These are phyloP conservation scores for Solanum megistacrolobum DNA, from an alignment of 257 asterid genomes.

Conservation along the genomic window DNA sequence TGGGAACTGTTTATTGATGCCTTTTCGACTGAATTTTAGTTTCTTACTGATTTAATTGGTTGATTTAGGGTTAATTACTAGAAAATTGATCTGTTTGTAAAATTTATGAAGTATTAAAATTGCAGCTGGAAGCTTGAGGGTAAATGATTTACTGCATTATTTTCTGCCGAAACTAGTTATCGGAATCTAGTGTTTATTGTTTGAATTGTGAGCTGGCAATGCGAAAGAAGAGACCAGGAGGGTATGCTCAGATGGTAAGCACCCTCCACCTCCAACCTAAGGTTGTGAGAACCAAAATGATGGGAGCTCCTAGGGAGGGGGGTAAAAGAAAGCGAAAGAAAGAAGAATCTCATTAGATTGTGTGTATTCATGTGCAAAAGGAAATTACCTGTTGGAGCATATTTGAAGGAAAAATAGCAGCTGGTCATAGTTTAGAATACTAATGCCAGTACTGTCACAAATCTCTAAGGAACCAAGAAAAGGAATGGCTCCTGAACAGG, in stretches of 20 bases:
- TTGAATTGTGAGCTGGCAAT: neutral
- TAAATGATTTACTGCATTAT: neutral
- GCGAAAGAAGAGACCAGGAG: neutral
- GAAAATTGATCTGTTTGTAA: neutral
- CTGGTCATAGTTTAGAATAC: neutral
- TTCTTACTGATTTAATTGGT: neutral
- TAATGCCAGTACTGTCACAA: neutral
- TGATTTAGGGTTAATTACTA: neutral
- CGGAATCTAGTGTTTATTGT: neutral
- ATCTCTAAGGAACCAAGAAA: neutral
- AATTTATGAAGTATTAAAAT: neutral
- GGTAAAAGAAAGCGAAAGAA: neutral
- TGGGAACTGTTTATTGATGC: neutral
- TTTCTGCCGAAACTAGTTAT: neutral
- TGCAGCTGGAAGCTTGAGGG: neutral
- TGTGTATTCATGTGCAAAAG: neutral
- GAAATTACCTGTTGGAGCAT: neutral
- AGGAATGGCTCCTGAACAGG: neutral
- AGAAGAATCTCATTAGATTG: neutral
- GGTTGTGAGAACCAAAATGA: neutral
- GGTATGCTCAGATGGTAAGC: neutral
- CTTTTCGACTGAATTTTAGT: neutral
- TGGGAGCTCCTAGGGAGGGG: neutral
- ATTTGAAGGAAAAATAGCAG: neutral
- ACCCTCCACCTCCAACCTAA: neutral